Conservation (phyloP, 768 basidiomycete species). For the Mycena filopes region DNA sequence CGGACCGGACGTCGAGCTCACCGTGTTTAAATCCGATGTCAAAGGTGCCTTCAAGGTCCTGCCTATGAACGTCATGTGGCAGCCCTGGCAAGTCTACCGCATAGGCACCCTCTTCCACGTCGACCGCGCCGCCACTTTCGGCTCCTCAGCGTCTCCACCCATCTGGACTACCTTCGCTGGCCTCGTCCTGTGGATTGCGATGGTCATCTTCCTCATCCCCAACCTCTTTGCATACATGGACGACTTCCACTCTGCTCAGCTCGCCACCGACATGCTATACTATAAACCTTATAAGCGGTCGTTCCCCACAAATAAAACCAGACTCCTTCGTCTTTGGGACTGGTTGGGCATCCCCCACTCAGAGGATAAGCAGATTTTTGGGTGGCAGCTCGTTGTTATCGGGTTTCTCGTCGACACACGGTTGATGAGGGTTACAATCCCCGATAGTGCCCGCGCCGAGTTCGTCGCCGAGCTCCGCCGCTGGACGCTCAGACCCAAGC, state of each 20-base stretch:
- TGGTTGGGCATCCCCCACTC: conserved; percentile 51
- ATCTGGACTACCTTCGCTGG: background rate
- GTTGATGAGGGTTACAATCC: conserved; percentile 47
- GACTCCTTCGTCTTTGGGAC: conserved; percentile 51
- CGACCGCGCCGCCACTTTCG: background rate
- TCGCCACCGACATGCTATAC: too few relatives aligned
- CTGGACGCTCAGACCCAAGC: background rate
- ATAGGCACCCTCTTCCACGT: background rate
- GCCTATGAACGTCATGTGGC: too few relatives aligned
- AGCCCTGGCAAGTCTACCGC: too few relatives aligned
- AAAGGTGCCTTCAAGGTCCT: background rate
- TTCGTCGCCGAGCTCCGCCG: conserved; percentile 7
- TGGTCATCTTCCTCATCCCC: background rate
- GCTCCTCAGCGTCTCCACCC: background rate
- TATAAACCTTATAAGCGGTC: conserved; percentile 42
- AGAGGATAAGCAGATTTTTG: conserved; percentile 50
- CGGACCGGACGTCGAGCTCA: background rate
- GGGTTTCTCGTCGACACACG: too few relatives aligned
- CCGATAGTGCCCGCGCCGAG: conserved; percentile 8
- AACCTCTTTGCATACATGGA: background rate
- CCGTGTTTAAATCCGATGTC: background rate
- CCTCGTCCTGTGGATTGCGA: background rate
- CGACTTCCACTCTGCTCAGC: too few relatives aligned
- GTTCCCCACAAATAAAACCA: conserved; percentile 43
- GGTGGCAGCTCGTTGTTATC: conserved; percentile 45